Percentiles rank a stretch among this genome's conserved stretches.
phyloP scores from a whole-genome alignment of 2,329 filamentous ascomycete genomes.

The Paraphaeosphaeria sporulosa region DNA sequence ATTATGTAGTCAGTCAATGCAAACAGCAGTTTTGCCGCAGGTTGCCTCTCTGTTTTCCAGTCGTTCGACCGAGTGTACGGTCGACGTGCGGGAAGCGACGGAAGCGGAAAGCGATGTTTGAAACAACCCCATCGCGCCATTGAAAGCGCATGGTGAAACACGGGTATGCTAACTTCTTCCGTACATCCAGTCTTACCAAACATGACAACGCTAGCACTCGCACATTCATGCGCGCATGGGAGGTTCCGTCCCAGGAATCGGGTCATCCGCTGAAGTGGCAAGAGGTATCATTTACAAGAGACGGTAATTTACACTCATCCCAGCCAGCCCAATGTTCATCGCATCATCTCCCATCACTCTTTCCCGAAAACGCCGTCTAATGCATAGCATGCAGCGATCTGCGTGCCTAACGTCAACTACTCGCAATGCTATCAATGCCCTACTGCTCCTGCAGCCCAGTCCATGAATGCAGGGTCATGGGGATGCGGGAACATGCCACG shows the following conservation, averaged over 20 bases:
- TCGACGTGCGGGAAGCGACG: not conserved
- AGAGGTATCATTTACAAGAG: constrained; percentile 10
- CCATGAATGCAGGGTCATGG: constrained; percentile 71
- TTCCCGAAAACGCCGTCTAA: constrained; percentile 3
- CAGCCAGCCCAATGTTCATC: constrained; percentile 3
- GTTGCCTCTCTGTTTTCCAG: not conserved
- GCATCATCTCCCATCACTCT: constrained; percentile 4
- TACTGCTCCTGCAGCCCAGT: constrained; percentile 73
- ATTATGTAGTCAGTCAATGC: not conserved
- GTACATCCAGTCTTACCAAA: no score
- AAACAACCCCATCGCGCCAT: constrained; percentile 6
- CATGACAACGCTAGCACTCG: no score
- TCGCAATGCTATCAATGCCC: constrained; percentile 57
- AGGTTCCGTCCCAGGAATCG: not conserved
- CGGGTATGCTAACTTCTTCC: constrained; percentile 1
- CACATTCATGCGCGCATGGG: not conserved
- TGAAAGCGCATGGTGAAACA: constrained; percentile 3
- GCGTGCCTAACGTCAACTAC: not conserved
- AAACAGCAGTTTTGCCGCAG: not conserved
- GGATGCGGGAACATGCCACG: constrained; percentile 70
- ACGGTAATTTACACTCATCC: constrained; percentile 2
- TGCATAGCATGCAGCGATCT: not conserved
- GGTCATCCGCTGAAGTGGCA: not conserved
- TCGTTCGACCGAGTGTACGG: not conserved
- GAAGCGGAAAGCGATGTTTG: not conserved